Evolutionary conservation across 2,329 filamentous ascomycete genomes (phyloP).

Genomic region (Colletotrichum karsti): DNA sequence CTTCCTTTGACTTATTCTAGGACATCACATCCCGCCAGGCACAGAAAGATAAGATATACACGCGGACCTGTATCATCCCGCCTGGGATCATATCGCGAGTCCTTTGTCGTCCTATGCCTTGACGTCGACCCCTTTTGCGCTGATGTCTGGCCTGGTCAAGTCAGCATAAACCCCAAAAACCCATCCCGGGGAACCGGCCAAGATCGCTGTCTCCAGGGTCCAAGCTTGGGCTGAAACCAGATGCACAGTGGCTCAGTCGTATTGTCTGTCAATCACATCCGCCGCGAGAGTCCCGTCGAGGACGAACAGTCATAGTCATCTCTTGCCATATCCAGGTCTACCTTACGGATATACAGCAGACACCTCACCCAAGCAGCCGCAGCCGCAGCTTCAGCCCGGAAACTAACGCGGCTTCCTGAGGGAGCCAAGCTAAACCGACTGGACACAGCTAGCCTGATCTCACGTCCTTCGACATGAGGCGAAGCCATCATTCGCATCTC

Average conservation of each 20-base stretch:
- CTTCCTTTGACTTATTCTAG: not conserved
- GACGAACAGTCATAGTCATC: not conserved
- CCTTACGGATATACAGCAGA: not conserved
- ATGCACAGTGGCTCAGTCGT: conserved; percentile 12
- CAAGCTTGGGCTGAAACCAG: conserved; percentile 28
- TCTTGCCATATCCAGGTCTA: not conserved
- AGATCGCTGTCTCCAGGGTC: conserved; percentile 19
- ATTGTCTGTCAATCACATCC: not conserved
- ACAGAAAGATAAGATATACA: not conserved
- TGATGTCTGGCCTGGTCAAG: not conserved
- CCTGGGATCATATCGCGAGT: not conserved
- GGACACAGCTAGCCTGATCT: not conserved
- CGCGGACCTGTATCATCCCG: not conserved
- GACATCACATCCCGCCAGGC: not conserved
- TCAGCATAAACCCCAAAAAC: not conserved
- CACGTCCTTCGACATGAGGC: not conserved
- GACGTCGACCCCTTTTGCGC: conserved; percentile 15
- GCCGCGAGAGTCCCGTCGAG: not conserved
- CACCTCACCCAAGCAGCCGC: not conserved
- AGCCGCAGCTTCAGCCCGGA: conserved; percentile 4
- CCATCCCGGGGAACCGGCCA: not conserved
- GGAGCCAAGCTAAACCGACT: not conserved
- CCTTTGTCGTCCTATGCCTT: conserved; percentile 8
- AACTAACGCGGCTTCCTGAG: not conserved
- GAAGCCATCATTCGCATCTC: not conserved